Evolutionary conservation across 2,329 filamentous ascomycete genomes (phyloP).

Genomic region (Fusarium solani-melongenae): DNA sequence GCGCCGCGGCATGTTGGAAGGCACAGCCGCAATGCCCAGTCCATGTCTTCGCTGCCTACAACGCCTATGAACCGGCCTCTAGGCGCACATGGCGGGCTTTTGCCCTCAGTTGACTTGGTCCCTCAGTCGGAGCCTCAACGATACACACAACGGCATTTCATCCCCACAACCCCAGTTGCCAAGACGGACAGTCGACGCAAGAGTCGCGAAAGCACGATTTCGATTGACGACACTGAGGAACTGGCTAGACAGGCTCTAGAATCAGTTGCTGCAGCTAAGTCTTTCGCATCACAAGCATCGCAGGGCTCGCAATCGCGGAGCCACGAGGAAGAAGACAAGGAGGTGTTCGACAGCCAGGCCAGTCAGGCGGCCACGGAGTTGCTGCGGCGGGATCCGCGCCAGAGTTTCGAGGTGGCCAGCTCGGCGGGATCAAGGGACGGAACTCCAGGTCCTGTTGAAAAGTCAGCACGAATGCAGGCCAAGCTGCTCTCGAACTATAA

Average conservation of each 20-base stretch:
- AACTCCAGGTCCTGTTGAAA: slow-evolving; percentile 57
- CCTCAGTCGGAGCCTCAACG: slow-evolving; percentile 68
- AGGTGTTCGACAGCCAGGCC: slow-evolving; percentile 79
- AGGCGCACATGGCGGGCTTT: slow-evolving; percentile 62
- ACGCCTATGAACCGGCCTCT: slow-evolving; percentile 72
- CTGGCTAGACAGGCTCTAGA: slow-evolving; percentile 65
- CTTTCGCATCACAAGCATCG: slow-evolving; percentile 40
- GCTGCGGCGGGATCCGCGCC: slow-evolving; percentile 70
- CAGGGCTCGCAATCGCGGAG: slow-evolving; percentile 43
- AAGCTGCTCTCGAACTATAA: slow-evolving; percentile 61
- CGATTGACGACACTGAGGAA: slow-evolving; percentile 71
- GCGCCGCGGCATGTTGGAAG: slow-evolving; percentile 63
- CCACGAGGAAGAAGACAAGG: slow-evolving; percentile 51
- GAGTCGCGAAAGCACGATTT: slow-evolving; percentile 89
- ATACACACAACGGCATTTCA: slow-evolving; percentile 52
- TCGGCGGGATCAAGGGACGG: slow-evolving; percentile 57
- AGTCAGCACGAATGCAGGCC: slow-evolving; percentile 61
- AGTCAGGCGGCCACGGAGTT: slow-evolving; percentile 81
- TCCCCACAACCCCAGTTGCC: slow-evolving; percentile 58
- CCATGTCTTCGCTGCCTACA: slow-evolving; percentile 84
- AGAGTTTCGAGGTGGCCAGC: slow-evolving; percentile 63
- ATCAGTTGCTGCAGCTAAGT: slow-evolving; percentile 61
- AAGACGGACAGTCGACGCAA: slow-evolving; percentile 64
- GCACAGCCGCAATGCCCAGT: slow-evolving; percentile 82
- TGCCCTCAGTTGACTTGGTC: slow-evolving; percentile 72